Evolutionary conservation across 129 eudicot species (phyloP).

Genomic region (Centaurea solstitialis): DNA sequence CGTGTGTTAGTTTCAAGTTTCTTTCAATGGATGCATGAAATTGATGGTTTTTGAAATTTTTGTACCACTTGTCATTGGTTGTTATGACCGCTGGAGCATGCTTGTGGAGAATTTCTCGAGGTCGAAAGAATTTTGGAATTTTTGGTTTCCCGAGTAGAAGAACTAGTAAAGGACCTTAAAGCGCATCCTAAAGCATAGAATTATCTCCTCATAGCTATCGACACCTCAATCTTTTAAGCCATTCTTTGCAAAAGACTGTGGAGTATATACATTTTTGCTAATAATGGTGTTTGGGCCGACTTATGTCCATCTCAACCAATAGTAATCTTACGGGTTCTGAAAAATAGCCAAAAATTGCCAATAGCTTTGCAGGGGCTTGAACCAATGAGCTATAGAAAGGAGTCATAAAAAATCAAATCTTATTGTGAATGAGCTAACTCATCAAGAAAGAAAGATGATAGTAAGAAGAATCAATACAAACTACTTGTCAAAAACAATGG

Average conservation of each 20-base stretch:
- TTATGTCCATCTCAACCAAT: neutral
- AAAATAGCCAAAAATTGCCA: too few relatives aligned
- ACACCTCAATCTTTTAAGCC: neutral
- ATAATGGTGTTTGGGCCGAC: neutral
- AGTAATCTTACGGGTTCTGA: neutral
- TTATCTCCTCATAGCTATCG: neutral
- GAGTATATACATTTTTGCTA: too few relatives aligned
- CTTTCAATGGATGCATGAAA: neutral
- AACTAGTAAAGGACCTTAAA: too few relatives aligned
- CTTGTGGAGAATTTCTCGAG: neutral
- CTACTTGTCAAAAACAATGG: neutral
- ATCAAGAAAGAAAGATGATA: too few relatives aligned
- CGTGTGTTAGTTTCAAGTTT: neutral
- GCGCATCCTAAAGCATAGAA: too few relatives aligned
- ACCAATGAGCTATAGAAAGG: neutral
- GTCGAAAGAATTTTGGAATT: neutral
- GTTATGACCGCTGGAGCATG: neutral
- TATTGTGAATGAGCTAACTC: too few relatives aligned
- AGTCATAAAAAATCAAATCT: neutral
- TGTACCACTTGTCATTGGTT: neutral
- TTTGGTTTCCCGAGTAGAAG: neutral
- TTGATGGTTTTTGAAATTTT: neutral
- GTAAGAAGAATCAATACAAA: too few relatives aligned
- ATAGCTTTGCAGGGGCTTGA: neutral
- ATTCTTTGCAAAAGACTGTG: neutral